Conservation (phyloP, 2,329 filamentous ascomycete genomes). For the Neopestalotiopsis rosae region DNA sequence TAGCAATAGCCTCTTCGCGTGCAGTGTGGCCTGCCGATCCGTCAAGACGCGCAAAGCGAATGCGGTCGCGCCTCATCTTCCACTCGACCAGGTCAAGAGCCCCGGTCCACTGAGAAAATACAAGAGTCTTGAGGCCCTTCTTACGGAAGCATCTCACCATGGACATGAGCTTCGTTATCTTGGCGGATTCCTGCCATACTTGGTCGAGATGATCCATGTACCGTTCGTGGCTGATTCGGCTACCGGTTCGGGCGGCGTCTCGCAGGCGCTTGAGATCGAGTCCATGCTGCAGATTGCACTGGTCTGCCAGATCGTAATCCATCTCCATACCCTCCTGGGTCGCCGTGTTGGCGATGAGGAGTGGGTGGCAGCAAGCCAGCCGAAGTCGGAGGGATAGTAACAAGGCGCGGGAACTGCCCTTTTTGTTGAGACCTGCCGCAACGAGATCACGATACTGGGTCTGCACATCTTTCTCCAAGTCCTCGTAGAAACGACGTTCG, state of each 20-base stretch:
- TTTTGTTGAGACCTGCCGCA: conserved; percentile 53
- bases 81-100: conserved; percentile 80
- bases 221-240: conserved; percentile 65
- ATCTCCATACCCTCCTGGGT: conserved; percentile 34
- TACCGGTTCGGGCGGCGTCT: conserved; percentile 60
- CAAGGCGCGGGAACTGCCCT: conserved; percentile 80
- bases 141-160: conserved; percentile 57
- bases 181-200: conserved; percentile 76
- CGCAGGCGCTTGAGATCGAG: conserved; percentile 62
- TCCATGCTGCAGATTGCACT: conserved; percentile 48
- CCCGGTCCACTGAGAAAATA: conserved; percentile 84
- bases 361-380: conserved; percentile 81
- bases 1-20: conserved; percentile 70
- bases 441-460: conserved; percentile 33
- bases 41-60: conserved; percentile 74
- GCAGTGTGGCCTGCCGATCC: conserved; percentile 72
- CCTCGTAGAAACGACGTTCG: conserved; percentile 68
- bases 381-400: conserved; percentile 81
- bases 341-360: conserved; percentile 60
- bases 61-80: conserved; percentile 61
- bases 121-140: conserved; percentile 74
- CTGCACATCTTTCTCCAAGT: conserved; percentile 46
- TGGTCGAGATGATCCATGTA: conserved; percentile 74
- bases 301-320: conserved; percentile 45
- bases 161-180: conserved; percentile 72